Evolutionary conservation across 345 rosid species (phyloP).

Genomic region (Lepidium sativum): DNA sequence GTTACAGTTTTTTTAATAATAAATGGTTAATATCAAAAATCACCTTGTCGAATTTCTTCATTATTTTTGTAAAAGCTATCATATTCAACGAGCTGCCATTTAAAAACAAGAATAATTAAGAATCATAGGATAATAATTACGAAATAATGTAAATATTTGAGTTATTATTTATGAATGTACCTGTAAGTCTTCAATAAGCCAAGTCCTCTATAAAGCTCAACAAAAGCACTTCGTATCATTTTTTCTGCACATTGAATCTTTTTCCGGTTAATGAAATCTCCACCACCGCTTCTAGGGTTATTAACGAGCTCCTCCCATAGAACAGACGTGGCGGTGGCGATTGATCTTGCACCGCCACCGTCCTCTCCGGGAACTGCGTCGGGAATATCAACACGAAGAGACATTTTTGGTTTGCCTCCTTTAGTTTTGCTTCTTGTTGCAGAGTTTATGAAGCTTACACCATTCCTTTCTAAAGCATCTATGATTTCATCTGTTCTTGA

Average conservation of each 20-base stretch:
- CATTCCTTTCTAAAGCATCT: conserved; percentile 65
- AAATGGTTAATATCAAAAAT: no score
- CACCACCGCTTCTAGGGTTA: conserved; percentile 45
- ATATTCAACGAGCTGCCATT: conserved; percentile 72
- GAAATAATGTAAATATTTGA: neutral
- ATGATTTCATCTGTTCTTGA: conserved; percentile 59
- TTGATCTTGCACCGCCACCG: conserved; percentile 45
- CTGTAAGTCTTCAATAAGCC: conserved; percentile 70
- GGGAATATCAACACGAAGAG: conserved; percentile 72
- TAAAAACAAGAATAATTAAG: neutral
- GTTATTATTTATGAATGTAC: conserved; percentile 28
- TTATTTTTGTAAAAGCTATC: conserved; percentile 79
- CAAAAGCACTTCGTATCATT: conserved; percentile 76
- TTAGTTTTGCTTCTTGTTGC: conserved; percentile 52
- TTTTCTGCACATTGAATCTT: conserved; percentile 85
- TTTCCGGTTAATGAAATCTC: conserved; percentile 54
- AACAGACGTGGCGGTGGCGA: conserved; percentile 55
- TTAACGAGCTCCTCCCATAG: conserved; percentile 89
- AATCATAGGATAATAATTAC: neutral
- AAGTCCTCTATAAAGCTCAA: conserved; percentile 83
- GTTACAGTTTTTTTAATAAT: no score
- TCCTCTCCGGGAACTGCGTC: conserved; percentile 35
- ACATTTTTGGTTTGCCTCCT: conserved; percentile 68
- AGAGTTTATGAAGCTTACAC: conserved; percentile 61
- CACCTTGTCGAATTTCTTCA: conserved; percentile 99